Evolutionary conservation across 2,329 filamentous ascomycete genomes (phyloP).

Genomic region (Talaromyces albobiverticillius): DNA sequence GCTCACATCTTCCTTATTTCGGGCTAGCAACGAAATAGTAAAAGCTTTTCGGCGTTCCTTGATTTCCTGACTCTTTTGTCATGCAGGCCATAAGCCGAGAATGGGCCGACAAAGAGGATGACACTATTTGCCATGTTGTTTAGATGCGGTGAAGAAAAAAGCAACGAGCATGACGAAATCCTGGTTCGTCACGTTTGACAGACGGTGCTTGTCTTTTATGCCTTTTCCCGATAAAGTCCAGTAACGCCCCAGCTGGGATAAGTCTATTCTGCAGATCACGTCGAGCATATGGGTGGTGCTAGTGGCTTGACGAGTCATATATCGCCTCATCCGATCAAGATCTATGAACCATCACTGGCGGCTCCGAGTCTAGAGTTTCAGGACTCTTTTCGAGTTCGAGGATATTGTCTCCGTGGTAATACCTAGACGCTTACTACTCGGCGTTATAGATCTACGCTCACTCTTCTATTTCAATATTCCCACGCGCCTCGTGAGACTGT

Average conservation of each 20-base stretch:
- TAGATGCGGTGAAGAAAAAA: neutral
- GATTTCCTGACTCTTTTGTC: neutral
- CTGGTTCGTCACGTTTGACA: neutral
- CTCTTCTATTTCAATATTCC: no score
- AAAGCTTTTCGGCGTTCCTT: neutral
- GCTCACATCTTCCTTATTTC: neutral
- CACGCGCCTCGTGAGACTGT: neutral
- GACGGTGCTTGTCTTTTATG: neutral
- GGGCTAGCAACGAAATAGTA: neutral
- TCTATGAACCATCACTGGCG: no score
- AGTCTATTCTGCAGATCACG: neutral
- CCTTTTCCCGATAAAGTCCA: neutral
- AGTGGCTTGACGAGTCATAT: neutral
- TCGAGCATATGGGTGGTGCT: neutral
- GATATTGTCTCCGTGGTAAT: no score
- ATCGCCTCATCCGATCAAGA: no score
- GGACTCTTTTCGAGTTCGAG: no score
- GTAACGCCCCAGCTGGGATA: neutral
- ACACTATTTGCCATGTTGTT: neutral
- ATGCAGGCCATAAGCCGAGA: neutral
- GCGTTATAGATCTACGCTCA: no score
- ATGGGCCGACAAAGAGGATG: neutral
- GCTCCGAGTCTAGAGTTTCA: no score
- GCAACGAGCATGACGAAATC: neutral
- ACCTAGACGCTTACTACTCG: no score